These are phyloP conservation scores for Eucalyptus regnans DNA, from an alignment of 345 rosid species.

Conservation along the genomic window DNA sequence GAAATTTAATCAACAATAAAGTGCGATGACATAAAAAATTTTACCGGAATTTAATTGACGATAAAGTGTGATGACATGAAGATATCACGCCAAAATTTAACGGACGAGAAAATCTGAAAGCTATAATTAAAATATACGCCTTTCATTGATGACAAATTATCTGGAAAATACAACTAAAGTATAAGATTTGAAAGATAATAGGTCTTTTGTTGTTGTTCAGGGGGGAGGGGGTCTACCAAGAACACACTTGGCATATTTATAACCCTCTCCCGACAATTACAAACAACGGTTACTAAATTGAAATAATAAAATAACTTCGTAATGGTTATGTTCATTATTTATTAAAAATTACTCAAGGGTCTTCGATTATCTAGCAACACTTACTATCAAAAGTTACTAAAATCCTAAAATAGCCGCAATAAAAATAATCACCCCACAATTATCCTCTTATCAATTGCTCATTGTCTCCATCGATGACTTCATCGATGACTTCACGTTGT, in stretches of 20 bases:
- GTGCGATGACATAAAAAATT: fast-evolving
- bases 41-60: background rate
- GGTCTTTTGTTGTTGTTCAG: background rate
- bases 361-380: background rate
- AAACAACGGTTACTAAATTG: background rate
- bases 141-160: background rate
- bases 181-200: background rate
- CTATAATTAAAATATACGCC: background rate
- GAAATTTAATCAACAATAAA: background rate
- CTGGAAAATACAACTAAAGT: background rate
- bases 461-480: background rate
- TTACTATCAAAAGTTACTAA: background rate
- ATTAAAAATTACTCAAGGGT: background rate
- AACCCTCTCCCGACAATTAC: background rate
- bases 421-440: background rate
- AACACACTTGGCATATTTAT: background rate
- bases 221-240: background rate
- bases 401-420: background rate
- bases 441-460: background rate
- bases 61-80: background rate
- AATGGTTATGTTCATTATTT: background rate
- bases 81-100: background rate
- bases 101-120: background rate
- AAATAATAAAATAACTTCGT: background rate
- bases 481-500: background rate